Conservation (phyloP, 2,329 filamentous ascomycete genomes). For the Thelonectria discophora region DNA sequence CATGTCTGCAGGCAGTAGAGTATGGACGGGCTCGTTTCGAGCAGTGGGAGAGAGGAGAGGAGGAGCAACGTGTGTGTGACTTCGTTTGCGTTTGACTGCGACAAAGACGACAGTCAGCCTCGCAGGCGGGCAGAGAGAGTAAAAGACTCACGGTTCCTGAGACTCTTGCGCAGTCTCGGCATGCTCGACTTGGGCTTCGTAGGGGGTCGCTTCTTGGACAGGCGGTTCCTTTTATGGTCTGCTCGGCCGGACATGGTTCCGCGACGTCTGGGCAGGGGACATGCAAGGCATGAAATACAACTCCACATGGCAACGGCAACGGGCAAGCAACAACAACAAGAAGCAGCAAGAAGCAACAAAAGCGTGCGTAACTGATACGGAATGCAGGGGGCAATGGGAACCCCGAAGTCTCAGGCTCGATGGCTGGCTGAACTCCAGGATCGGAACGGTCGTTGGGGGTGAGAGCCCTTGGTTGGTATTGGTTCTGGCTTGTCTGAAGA, state of each 20-base stretch:
- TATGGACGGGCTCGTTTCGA: constrained; percentile 9
- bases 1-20: constrained; percentile 5
- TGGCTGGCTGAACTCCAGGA: not conserved
- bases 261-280: not conserved
- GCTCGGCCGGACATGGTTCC: not conserved
- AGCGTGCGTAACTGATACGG: not conserved
- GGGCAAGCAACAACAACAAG: too few relatives aligned
- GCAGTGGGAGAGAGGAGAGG: not conserved
- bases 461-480: too few relatives aligned
- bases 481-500: too few relatives aligned
- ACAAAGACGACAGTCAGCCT: constrained; percentile 1
- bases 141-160: constrained; percentile 7
- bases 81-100: constrained; percentile 22
- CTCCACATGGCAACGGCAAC: not conserved
- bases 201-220: not conserved
- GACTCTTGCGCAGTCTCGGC: constrained; percentile 15
- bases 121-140: not conserved
- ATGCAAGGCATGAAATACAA: constrained; percentile 4
- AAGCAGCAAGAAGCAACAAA: not conserved
- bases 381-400: not conserved
- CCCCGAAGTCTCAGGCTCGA: not conserved
- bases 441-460: not conserved
- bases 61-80: not conserved
- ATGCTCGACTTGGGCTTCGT: constrained; percentile 15
- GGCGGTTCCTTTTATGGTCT: constrained; percentile 5